These are phyloP conservation scores for Calonectria naviculata DNA, from an alignment of 2,329 filamentous ascomycete species.

Conservation along the genomic window DNA sequence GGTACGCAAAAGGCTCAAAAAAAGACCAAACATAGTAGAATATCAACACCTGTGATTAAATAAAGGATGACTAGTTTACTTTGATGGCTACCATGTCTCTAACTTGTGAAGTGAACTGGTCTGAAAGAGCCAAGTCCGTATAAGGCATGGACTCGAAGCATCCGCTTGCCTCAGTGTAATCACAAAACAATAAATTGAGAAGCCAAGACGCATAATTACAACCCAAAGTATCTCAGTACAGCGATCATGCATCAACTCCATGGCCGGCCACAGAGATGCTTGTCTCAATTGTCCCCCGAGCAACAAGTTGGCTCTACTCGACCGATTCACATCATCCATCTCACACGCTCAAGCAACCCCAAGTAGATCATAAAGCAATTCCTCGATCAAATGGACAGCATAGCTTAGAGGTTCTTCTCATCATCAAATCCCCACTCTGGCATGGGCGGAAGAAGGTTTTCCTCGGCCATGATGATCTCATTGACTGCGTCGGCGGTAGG, in stretches of 20 bases:
- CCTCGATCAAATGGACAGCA: neutral
- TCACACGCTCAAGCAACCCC: neutral
- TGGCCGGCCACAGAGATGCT: neutral
- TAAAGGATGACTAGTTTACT: neutral
- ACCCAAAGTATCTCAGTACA: neutral
- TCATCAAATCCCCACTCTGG: neutral
- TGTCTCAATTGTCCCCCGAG: neutral
- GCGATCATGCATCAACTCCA: neutral
- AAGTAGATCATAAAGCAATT: conserved; percentile 1
- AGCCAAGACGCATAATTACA: neutral
- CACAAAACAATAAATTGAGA: neutral
- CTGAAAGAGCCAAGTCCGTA: neutral
- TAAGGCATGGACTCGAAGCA: no score
- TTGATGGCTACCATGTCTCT: neutral
- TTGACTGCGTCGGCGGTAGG: neutral
- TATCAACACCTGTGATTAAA: conserved; percentile 11
- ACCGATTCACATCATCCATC: neutral
- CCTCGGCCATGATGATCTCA: neutral
- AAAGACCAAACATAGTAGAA: neutral
- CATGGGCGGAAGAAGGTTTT: neutral
- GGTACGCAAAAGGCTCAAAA: conserved; percentile 3
- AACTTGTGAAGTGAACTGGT: neutral
- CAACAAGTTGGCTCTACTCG: neutral
- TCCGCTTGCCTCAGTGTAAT: neutral
- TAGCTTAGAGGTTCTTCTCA: neutral